Conservation (phyloP, 495 filamentous ascomycete genomes). For the Penicillium riverlandense region DNA sequence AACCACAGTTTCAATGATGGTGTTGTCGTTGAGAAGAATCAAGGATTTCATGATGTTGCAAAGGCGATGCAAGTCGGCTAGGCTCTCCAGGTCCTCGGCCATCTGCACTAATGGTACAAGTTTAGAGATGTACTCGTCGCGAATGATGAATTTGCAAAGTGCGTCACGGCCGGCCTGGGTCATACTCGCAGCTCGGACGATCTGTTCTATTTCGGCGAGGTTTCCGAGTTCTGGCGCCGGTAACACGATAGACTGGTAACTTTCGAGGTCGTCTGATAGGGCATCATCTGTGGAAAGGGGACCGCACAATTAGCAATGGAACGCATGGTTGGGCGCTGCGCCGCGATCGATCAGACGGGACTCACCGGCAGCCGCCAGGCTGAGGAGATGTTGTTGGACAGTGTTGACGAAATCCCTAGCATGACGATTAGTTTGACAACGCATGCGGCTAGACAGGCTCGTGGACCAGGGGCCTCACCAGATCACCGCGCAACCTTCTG, state of each 20-base stretch:
- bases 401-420: conserved; percentile 83
- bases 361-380: conserved; percentile 45
- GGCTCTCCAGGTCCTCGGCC: conserved; percentile 85
- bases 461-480: conserved; percentile 52
- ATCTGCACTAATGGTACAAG: conserved; percentile 75
- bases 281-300: conserved; percentile 59
- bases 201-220: conserved; percentile 72
- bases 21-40: conserved; percentile 87
- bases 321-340: too few species aligned
- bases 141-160: conserved; percentile 79
- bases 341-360: background rate
- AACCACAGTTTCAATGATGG: conserved; percentile 89
- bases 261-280: conserved; percentile 83
- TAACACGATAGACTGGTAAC: conserved; percentile 59
- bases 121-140: conserved; percentile 79
- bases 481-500: conserved; percentile 86
- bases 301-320: conserved; percentile 2
- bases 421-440: conserved; percentile 1
- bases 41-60: conserved; percentile 98
- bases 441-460: conserved; percentile 1
- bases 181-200: conserved; percentile 67
- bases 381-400: conserved; percentile 64
- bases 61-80: conserved; percentile 76
- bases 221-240: conserved; percentile 73
- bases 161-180: conserved; percentile 75